Evolutionary conservation across 345 rosid species (phyloP).

Genomic region (Arabis hirsuta): DNA sequence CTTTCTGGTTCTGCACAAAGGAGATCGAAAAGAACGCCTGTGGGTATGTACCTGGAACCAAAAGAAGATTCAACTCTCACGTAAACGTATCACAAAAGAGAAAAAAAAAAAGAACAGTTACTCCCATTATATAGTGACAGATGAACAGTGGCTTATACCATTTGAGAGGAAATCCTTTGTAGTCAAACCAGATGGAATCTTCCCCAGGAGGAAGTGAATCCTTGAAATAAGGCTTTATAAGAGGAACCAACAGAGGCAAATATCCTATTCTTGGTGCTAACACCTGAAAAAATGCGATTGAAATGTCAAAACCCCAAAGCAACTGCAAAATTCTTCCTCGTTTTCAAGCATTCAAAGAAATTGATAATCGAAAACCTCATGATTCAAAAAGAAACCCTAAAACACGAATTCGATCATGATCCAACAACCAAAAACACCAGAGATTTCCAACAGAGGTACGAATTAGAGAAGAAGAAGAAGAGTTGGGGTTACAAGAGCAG

Average conservation of each 20-base stretch:
- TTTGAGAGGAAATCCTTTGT: constrained; percentile 86
- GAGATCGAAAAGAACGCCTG: constrained; percentile 95
- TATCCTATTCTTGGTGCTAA: constrained; percentile 87
- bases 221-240: constrained; percentile 76
- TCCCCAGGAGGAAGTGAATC: constrained; percentile 83
- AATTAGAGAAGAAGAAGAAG: not conserved
- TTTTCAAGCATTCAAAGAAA: constrained; percentile 17
- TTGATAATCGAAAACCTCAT: constrained; percentile 3
- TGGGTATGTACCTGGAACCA: constrained; percentile 77
- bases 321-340: constrained; percentile 6
- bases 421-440: not conserved
- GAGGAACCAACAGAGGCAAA: constrained; percentile 68
- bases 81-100: constrained; percentile 3
- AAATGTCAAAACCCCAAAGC: not conserved
- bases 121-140: not conserved
- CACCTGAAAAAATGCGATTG: constrained; percentile 42
- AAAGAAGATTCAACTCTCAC: constrained; percentile 18
- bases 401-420: constrained; percentile 29
- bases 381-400: not conserved
- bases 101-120: not conserved
- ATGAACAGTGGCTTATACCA: constrained; percentile 51
- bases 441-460: not conserved
- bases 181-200: constrained; percentile 92
- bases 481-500: constrained; percentile 54
- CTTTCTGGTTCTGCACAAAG: constrained; percentile 82